These are phyloP conservation scores for Claviceps arundinis DNA, from an alignment of 2,329 filamentous ascomycete species.

Conservation along the genomic window DNA sequence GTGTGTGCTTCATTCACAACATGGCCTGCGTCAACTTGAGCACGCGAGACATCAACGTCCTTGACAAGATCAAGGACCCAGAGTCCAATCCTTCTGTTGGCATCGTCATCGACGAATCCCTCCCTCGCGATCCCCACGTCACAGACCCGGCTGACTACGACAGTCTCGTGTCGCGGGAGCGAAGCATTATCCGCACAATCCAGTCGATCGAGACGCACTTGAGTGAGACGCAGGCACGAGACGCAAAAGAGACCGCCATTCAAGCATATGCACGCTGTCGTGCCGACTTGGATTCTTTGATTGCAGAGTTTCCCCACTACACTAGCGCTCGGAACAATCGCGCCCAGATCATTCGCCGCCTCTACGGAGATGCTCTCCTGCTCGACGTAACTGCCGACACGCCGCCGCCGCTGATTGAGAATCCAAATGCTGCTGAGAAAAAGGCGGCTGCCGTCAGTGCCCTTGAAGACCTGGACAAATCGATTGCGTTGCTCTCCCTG, in stretches of 20 bases:
- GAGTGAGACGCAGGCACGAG: slow-evolving; percentile 25
- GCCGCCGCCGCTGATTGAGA: slow-evolving; percentile 27
- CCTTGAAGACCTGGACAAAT: slow-evolving; percentile 41
- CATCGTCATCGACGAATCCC: slow-evolving; percentile 39
- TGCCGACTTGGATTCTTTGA: slow-evolving; percentile 38
- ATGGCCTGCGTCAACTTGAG: slow-evolving; percentile 38
- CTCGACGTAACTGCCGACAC: slow-evolving; percentile 25
- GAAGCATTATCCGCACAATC: slow-evolving; percentile 38
- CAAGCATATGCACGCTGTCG: slow-evolving; percentile 35
- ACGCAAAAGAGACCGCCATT: slow-evolving; percentile 23
- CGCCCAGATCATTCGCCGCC: slow-evolving; percentile 50
- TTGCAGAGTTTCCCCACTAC: slow-evolving; percentile 48
- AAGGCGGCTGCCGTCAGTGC: slow-evolving; percentile 25
- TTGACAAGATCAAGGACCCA: slow-evolving; percentile 55
- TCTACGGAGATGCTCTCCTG: slow-evolving; percentile 49
- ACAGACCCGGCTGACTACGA: slow-evolving; percentile 37
- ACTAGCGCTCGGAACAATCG: slow-evolving; percentile 64
- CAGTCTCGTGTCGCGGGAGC: slow-evolving; percentile 35
- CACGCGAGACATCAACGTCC: slow-evolving; percentile 45
- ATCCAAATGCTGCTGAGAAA: slow-evolving; percentile 24
- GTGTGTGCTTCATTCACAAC: neutral
- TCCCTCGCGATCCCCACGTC: slow-evolving; percentile 45
- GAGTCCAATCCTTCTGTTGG: slow-evolving; percentile 44
- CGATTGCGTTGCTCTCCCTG: slow-evolving; percentile 47
- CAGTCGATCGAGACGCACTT: slow-evolving; percentile 42